These are phyloP conservation scores for Quercus tomentella DNA, from an alignment of 331 rosid species.

Conservation along the genomic window DNA sequence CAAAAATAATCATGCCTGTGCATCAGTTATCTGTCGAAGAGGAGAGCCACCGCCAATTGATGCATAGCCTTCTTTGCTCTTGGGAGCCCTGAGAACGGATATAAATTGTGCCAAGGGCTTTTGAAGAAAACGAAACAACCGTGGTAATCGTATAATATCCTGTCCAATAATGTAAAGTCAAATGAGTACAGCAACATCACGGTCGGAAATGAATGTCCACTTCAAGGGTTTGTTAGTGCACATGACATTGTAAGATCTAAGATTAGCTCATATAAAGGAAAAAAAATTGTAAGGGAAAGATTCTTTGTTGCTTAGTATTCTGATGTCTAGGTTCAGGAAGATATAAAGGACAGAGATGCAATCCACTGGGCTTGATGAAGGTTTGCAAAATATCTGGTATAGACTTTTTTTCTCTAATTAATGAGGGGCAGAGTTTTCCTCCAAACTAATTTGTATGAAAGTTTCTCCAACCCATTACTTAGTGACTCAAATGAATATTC, in stretches of 20 bases:
- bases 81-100: constrained; percentile 79
- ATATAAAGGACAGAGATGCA: not conserved
- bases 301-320: not conserved
- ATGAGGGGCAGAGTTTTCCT: not conserved
- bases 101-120: constrained; percentile 92
- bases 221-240: not conserved
- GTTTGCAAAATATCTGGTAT: not conserved
- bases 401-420: not conserved
- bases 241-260: not conserved
- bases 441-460: too few species aligned
- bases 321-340: not conserved
- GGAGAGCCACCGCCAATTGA: constrained; percentile 99
- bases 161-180: constrained; percentile 23
- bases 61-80: constrained; percentile 98
- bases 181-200: not conserved
- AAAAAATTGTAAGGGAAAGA: not conserved
- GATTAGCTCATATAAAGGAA: not conserved
- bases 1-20: constrained; percentile 55
- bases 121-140: constrained; percentile 86
- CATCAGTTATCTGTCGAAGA: constrained; percentile 82
- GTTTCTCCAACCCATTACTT: too few species aligned
- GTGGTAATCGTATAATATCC: constrained; percentile 91
- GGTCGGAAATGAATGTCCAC: not conserved
- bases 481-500: too few species aligned
- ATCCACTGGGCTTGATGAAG: not conserved